Conservation (phyloP, 2,329 filamentous ascomycete species). For the Cladosporium sp. region DNA sequence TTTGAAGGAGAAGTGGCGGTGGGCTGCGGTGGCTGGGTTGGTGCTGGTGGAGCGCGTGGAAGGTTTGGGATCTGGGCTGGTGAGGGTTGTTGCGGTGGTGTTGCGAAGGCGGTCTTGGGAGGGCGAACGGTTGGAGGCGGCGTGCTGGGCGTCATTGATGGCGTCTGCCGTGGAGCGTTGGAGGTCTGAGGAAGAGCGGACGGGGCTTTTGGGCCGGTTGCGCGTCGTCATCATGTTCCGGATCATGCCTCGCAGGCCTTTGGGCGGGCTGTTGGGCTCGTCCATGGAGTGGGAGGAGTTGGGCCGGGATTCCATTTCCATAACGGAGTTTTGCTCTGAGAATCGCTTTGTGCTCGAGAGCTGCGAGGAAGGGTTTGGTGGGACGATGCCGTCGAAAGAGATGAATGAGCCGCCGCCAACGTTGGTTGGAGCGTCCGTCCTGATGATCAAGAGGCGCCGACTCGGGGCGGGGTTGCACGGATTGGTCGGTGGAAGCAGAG, state of each 20-base stretch:
- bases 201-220: slow-evolving; percentile 13
- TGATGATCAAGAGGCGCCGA: slow-evolving; percentile 80
- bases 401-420: slow-evolving; percentile 46
- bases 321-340: slow-evolving; percentile 12
- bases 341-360: slow-evolving; percentile 12
- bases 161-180: neutral
- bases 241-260: slow-evolving; percentile 29
- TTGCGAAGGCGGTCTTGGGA: slow-evolving; percentile 8
- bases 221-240: slow-evolving; percentile 29
- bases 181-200: slow-evolving; percentile 1
- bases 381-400: slow-evolving; percentile 57
- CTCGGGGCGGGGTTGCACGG: slow-evolving; percentile 82
- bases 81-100: slow-evolving; percentile 4
- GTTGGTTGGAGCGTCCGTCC: slow-evolving; percentile 61
- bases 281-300: slow-evolving; percentile 23
- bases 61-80: neutral
- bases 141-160: slow-evolving; percentile 6
- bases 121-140: slow-evolving; percentile 9
- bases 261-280: slow-evolving; percentile 9
- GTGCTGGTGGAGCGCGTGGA: neutral
- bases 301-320: slow-evolving; percentile 24
- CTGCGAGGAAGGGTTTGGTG: slow-evolving; percentile 25
- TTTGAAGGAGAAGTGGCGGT: slow-evolving; percentile 61
- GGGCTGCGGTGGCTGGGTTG: slow-evolving; percentile 22
- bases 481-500: slow-evolving; percentile 61